phyloP scores from a whole-genome alignment of 371 early-diverging fungal genomes.

The Syncephalis plumigaleata region DNA sequence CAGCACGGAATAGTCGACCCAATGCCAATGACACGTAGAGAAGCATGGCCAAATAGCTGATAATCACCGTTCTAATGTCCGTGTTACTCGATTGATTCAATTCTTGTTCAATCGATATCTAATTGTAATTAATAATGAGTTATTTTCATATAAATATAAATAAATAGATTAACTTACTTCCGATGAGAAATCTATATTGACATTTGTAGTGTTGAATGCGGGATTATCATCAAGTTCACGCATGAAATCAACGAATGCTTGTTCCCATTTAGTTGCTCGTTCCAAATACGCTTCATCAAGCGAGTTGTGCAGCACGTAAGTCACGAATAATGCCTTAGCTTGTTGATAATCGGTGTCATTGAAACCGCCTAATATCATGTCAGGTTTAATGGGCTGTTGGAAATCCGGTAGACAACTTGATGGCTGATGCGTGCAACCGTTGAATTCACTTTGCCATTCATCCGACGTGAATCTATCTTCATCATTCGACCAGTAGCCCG shows the following conservation, averaged over 20 bases:
- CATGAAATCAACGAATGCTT: constrained; percentile 21
- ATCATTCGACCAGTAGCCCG: constrained; percentile 56
- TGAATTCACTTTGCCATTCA: constrained; percentile 23
- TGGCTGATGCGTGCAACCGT: constrained; percentile 30
- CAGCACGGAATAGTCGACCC: constrained; percentile 17
- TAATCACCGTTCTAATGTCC: constrained; percentile 34
- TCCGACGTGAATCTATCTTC: constrained; percentile 21
- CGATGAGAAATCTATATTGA: constrained; percentile 45
- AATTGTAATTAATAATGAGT: background rate
- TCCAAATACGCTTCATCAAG: constrained; percentile 16
- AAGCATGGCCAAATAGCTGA: constrained; percentile 57
- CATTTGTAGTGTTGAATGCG: constrained; percentile 12
- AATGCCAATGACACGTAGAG: constrained; percentile 51
- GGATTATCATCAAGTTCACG: constrained; percentile 12
- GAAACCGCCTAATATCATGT: constrained; percentile 49
- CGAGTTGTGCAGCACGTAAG: constrained; percentile 43
- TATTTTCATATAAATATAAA: background rate
- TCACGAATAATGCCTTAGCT: constrained; percentile 41
- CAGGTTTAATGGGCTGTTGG: constrained; percentile 46
- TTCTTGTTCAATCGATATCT: constrained; percentile 45
- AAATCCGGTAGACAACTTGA: constrained; percentile 40
- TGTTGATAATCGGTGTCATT: constrained; percentile 17
- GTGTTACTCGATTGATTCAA: constrained; percentile 47
- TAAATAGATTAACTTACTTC: constrained; percentile 19
- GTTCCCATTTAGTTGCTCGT: constrained; percentile 46